Base-by-base conservation (phyloP, 176 grass and related monocot species). In the Pontederia crassipes region DNA sequence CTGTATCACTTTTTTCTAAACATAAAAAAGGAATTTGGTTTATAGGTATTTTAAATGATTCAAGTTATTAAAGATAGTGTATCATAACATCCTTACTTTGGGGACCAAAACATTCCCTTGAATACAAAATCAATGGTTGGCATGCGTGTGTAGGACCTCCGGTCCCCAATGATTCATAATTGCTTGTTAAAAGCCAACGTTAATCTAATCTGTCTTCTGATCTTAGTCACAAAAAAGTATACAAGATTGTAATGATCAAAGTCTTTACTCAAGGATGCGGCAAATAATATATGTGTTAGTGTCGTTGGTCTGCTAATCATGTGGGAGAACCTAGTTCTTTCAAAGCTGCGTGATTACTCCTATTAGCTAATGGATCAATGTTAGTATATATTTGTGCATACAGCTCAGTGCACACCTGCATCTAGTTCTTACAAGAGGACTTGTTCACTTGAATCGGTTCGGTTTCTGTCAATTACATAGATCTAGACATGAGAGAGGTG, bases 381-480 rank as follows among this genome's bases (percentile, higher is more conserved):
- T 12, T 17, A n/a, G 45, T 46, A 17, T 35, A 2, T 35, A 35
- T 35, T 16, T 46, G 4, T 35, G 10, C 48, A 49, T 48, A 48
- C n/a, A 64, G 48, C 46, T 46, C 45, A 61, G 45, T 61, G 20
- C 16, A 9, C 29, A 45, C 16, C 16, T 45, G 29, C 17, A 10
- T 17, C 10, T n/a, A 16, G 45, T 17, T 47, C 60, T 63, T 2
- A 65, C 27, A 50, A 49, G 14, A n/a, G 10, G 46, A 14, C 8
- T 35, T 35, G 29, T 35, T 35, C 29, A 10, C 55, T 24, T 57
- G 54, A 18, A 15, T 15, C 27, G 18, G 17, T 17, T 24, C 3
- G 55, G 18, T 57, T 57, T 24, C 45, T 24, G 17, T n/a, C n/a
- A 17, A 47, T 49, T 48, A 17, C 6, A 89, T 95, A 86, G 82